Evolutionary conservation across 176 grass and related monocot species (phyloP).

Genomic region (Olyra latifolia): DNA sequence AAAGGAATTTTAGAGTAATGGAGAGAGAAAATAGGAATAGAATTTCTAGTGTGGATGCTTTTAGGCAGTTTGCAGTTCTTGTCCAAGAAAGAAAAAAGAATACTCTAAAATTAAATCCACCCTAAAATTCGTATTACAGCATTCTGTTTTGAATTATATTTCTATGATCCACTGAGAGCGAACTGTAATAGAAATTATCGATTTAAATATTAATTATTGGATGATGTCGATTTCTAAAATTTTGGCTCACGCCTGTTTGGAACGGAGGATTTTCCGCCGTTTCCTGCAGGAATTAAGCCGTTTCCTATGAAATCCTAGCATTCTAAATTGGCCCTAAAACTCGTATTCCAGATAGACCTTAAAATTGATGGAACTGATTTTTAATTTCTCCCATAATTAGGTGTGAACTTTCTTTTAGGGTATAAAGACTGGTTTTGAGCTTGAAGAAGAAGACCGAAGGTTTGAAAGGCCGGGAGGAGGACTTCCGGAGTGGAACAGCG

Average conservation of each 20-base stretch:
- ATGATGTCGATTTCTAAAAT: no score
- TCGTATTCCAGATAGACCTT: no score
- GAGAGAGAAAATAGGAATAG: no score
- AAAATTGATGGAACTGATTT: background rate
- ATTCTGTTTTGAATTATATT: background rate
- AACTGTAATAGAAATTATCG: background rate
- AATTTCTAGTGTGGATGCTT: no score
- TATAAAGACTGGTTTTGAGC: background rate
- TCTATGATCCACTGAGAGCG: background rate
- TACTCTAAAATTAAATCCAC: background rate
- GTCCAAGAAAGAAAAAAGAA: conserved; percentile 1
- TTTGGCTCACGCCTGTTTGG: no score
- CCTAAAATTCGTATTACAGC: background rate
- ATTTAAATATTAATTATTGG: background rate
- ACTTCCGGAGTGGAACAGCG: background rate
- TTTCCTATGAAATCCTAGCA: no score
- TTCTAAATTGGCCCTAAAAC: no score
- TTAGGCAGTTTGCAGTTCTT: background rate
- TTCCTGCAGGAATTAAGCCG: no score
- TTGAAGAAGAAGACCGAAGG: conserved; percentile 8
- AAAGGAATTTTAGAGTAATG: no score
- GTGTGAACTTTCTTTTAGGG: background rate
- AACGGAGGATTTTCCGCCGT: no score
- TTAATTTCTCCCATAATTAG: background rate
- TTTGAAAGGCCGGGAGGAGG: background rate